Base-by-base conservation (phyloP, 1,284 basidiomycete species). In the Xanthoconium separans region DNA sequence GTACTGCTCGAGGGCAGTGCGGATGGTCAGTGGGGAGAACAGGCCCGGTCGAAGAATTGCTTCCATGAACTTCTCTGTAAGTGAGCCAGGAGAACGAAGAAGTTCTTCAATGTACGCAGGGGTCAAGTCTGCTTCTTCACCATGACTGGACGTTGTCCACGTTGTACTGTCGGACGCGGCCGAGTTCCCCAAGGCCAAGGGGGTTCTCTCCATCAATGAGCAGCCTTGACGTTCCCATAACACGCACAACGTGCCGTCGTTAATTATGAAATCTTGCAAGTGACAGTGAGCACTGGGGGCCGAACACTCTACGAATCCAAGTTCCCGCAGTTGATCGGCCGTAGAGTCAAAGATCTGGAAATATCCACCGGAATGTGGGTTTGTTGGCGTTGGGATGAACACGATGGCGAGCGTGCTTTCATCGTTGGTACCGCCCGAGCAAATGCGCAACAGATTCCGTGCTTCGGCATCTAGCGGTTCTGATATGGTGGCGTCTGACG, bases 71-170 rank as follows among this genome's bases (percentile, higher is more conserved):
- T 86, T 87, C 54, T 87, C 84, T 1, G 87, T 74, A 74, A 93
- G 73, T 1, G 91, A 89, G n/a, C 80, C 88, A 44, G 81, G 79
- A 39, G 79, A 77, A 54, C 87, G 75, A 52, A 95, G 79, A 47
- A 89, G 77, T 61, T 93, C 89, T 66, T 95, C 93, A 56, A 96
- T 84, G 71, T 90, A 89, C 10, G 85, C 81, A n/a, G 93, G 88
- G 2, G 92, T 92, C 57, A 92, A 77, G 53, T 87, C 85, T n/a
- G 80, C 76, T 69, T 92, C 85, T 51, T 79, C 75, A 16, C 83
- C 79, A 61, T 83, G 86, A 48, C 71, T 73, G 18, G 79, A 81
- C 18, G 73, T 72, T 49, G 72, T 70, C 89, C 89, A 91, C 24
- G 65, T 57, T 55, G 69, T 61, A 47, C 65, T 58, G 36, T 60